These are phyloP conservation scores for Coniochaeta pulveracea DNA, from an alignment of 2,329 filamentous ascomycete genomes.

Conservation along the genomic window DNA sequence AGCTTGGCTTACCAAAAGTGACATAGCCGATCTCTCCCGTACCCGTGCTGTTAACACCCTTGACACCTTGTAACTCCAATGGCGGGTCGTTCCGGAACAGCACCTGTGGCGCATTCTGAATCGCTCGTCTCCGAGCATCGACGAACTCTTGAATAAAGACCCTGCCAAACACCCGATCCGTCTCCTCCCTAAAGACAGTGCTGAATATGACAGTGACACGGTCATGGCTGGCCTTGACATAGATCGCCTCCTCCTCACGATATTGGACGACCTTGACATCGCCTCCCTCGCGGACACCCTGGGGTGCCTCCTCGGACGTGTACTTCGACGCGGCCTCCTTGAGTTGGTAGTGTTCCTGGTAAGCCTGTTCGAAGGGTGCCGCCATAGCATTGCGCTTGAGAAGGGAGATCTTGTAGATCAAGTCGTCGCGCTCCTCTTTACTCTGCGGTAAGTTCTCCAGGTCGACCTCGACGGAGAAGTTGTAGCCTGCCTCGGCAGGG, in stretches of 20 bases:
- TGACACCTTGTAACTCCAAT: conserved; percentile 77
- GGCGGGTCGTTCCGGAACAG: conserved; percentile 92
- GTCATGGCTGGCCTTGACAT: conserved; percentile 95
- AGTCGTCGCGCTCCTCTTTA: conserved; percentile 75
- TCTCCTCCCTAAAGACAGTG: conserved; percentile 95
- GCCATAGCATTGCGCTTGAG: conserved; percentile 99
- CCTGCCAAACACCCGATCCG: conserved; percentile 93
- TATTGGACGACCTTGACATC: conserved; percentile 96
- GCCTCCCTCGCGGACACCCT: conserved; percentile 80
- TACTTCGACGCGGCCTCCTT: conserved; percentile 85
- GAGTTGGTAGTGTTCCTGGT: conserved; percentile 79
- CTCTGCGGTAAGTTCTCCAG: conserved; percentile 75
- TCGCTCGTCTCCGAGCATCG: conserved; percentile 84
- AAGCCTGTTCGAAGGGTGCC: conserved; percentile 93
- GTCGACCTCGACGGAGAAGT: conserved; percentile 90
- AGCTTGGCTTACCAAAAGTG: conserved; percentile 82
- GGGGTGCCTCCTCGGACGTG: conserved; percentile 85
- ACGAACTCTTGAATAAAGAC: conserved; percentile 99
- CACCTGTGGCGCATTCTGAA: conserved; percentile 97
- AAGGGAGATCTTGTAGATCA: conserved; percentile 78
- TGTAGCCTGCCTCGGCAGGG: conserved; percentile 77
- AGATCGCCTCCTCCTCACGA: conserved; percentile 96
- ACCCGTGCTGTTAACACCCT: conserved; percentile 65
- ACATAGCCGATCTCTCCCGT: conserved; percentile 92
- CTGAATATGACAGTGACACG: conserved; percentile 98